Percentiles rank a stretch among this genome's conserved stretches.
These are phyloP conservation scores for Diplocarpon mali DNA, from an alignment of 2,329 filamentous ascomycete genomes.

Conservation along the genomic window DNA sequence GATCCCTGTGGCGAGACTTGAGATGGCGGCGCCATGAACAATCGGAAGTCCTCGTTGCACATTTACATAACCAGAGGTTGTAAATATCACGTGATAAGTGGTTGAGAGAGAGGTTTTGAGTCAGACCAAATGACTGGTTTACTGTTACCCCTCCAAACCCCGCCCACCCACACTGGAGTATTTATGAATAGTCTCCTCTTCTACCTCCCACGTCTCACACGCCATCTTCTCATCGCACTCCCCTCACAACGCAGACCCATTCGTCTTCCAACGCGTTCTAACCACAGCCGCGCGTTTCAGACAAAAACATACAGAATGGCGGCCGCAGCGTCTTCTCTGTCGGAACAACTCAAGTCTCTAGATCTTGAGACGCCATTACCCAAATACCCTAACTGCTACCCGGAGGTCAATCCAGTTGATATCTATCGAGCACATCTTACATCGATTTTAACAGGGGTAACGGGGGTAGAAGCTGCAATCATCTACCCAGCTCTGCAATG, in stretches of 20 bases:
- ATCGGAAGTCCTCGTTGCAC: too few relatives aligned
- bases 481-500: conserved; percentile 69
- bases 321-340: conserved; percentile 13
- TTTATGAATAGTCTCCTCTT: conserved; percentile 20
- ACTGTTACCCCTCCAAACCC: conserved; percentile 6
- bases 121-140: conserved; percentile 1
- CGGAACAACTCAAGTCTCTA: conserved; percentile 23
- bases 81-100: conserved; percentile 2
- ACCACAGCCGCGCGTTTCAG: conserved; percentile 11
- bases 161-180: conserved; percentile 2
- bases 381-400: conserved; percentile 46
- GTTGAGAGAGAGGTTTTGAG: conserved; percentile 2
- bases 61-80: not conserved
- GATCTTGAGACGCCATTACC: conserved; percentile 18
- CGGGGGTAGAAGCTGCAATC: conserved; percentile 57
- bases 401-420: conserved; percentile 64
- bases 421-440: conserved; percentile 71
- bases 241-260: conserved; percentile 5
- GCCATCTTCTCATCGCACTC: conserved; percentile 4
- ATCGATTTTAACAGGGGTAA: conserved; percentile 54
- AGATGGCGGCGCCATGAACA: too few relatives aligned
- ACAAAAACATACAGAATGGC: conserved; percentile 18
- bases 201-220: conserved; percentile 14
- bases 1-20: not conserved
- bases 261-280: conserved; percentile 5